Conservation (phyloP, 1,284 basidiomycete species). For the Cryptococcus hybrid region DNA sequence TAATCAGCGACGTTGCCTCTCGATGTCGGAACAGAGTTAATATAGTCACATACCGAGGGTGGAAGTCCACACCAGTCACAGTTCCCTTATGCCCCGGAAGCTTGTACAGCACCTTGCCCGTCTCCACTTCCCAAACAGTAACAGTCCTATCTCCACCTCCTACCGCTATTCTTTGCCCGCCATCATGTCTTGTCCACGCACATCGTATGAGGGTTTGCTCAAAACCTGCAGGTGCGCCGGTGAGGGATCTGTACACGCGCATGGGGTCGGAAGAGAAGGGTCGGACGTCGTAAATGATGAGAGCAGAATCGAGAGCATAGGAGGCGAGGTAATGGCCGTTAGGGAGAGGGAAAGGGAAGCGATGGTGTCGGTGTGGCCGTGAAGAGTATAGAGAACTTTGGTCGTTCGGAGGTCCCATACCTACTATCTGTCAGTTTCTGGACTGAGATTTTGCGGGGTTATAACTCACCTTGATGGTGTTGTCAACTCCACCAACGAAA, state of each 20-base stretch:
- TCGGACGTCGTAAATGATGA: constrained; percentile 82
- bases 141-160: constrained; percentile 59
- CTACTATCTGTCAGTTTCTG: constrained; percentile 47
- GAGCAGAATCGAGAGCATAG: constrained; percentile 80
- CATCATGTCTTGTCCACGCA: constrained; percentile 60
- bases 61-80: constrained; percentile 84
- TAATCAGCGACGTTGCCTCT: not conserved
- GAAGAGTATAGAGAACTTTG: constrained; percentile 69
- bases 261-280: constrained; percentile 82
- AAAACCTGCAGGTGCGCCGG: constrained; percentile 85
- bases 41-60: constrained; percentile 50
- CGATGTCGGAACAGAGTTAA: not conserved
- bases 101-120: constrained; percentile 79
- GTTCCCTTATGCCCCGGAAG: constrained; percentile 92
- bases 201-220: constrained; percentile 76
- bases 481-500: constrained; percentile 87
- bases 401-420: constrained; percentile 82
- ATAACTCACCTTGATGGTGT: constrained; percentile 81
- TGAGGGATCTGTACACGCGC: constrained; percentile 73
- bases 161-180: constrained; percentile 49
- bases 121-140: constrained; percentile 91
- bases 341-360: constrained; percentile 86
- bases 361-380: constrained; percentile 78
- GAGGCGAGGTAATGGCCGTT: constrained; percentile 81
- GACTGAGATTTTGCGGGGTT: not conserved